Base-by-base conservation (phyloP, 768 basidiomycete genomes). In the Lactarius indigo region DNA sequence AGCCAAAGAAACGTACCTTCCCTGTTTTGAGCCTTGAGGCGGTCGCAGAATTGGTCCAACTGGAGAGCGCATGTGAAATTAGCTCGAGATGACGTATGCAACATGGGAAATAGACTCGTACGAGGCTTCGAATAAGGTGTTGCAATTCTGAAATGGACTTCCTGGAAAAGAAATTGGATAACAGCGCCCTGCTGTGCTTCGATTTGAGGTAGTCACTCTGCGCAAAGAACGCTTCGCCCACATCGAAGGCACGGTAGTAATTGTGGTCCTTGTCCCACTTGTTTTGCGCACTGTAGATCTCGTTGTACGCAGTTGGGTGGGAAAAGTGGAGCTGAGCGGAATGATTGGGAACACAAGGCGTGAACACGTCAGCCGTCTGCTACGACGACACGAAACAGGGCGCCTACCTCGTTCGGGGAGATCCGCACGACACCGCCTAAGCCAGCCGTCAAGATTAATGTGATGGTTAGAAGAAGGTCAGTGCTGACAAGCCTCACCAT, bases 221-320 rank as follows among this genome's bases (percentile, higher is more conserved):
- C 30, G 77, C 76, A 60, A 82, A 80, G 3, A 77, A 74, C 4
- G 80, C 79, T 30, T 73, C 72, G 28, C 74, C 71, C 18, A 73
- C 73, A 12, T 75, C 76, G 69, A 82, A 82, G 61, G 75, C 76
- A n/a, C 64, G 62, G 62, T 82, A 82, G 55, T 79, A 77, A 8
- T 56, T 50, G 26, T 74, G 68, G 23, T 82, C 81, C 65, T 83
- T 83, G 30, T 75, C 74, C 65, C 81, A 76, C 42, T 72, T 75
- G 50, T 65, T 64, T 30, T 68, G 66, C 2, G 31, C 15, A 28
- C 47, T 68, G 54, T 68, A 68, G 10, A 68, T 68, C 33, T 68
- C 66, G 13, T 68, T 59, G 58, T 65, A 68, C 15, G 33, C 66
- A 5, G 31, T 39, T 17, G 63, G 66, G 26, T 54, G 42, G 9